Evolutionary conservation across 2,329 filamentous ascomycete species (phyloP), one percentile per base, ranked within the genome.

Genomic region (Alternaria arborescens): DNA sequence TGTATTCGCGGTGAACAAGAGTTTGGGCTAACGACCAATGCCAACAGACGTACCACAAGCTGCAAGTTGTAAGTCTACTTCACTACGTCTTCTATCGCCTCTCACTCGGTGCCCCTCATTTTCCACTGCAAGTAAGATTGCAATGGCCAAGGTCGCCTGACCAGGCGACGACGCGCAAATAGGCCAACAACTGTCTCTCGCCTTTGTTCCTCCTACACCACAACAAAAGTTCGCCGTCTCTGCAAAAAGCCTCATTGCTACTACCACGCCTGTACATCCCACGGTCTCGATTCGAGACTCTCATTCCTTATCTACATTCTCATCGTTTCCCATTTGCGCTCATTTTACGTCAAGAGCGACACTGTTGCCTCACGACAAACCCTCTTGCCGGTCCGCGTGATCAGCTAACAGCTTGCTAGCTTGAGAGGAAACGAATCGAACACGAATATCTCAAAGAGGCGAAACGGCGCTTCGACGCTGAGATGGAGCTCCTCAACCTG

Each of bases 401-500:
- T 61, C 55, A 47, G 68, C 75, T 78, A 69, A 78, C 71, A 60
- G 55, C 47, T 66, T 64, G 50, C 65, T 69, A 97, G 94, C 88
- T 97, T 76, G 94, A 97, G 78, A 95, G 95, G 81, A 97, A 97
- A 81, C 93, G 93, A 74, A 84, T 92, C 74, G 93, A 97, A 79
- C 96, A 96, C 82, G 94, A 98, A 79, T 89, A 90, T 74, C 89
- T 98, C 71, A 88, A 92, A 68, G 92, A 97, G 79, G 92, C 97
- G 78, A 93, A 92, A 74, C 88, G 92, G 66, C 89, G 91, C 46
- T 97, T 97, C 72, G 93, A 98, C 81, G 89, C 91, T 67, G 93
- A 97, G 79, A 93, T 99, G 88, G 91, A 94, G 77, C 87, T 93
- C 70, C 85, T 97, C 64, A 93, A 97, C 72, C 86, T 94, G 70